Conservation (phyloP, 1,139 yeast genomes). For the Candida freyschussii region DNA sequence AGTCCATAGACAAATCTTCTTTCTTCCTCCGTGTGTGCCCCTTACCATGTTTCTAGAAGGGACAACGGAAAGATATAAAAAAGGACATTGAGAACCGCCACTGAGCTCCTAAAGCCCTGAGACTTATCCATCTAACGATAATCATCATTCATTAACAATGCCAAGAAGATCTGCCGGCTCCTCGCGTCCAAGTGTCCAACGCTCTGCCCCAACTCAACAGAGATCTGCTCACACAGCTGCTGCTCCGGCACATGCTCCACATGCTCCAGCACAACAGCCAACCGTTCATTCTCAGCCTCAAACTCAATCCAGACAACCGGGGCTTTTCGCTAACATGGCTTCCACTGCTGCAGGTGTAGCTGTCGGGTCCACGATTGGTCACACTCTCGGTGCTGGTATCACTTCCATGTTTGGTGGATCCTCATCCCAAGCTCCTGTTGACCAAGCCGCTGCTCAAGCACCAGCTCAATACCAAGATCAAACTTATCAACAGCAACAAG, state of each 20-base stretch:
- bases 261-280: constrained; percentile 27
- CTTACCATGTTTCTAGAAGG: too few relatives aligned
- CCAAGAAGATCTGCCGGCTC: constrained; percentile 48
- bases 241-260: constrained; percentile 38
- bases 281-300: constrained; percentile 31
- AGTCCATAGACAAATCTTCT: too few relatives aligned
- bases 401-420: constrained; percentile 85
- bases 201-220: constrained; percentile 52
- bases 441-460: constrained; percentile 13
- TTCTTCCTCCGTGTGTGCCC: too few relatives aligned
- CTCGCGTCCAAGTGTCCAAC: constrained; percentile 36
- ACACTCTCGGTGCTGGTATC: constrained; percentile 92
- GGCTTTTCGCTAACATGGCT: constrained; percentile 95
- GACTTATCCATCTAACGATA: too few relatives aligned
- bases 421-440: constrained; percentile 35
- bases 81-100: too few relatives aligned
- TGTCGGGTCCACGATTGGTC: constrained; percentile 95
- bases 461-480: constrained; percentile 24
- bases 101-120: too few relatives aligned
- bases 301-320: constrained; percentile 66
- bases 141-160: constrained; percentile 32
- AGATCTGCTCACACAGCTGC: constrained; percentile 78
- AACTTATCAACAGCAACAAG: constrained; percentile 40
- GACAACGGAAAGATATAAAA: too few relatives aligned
- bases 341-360: constrained; percentile 99